Percentiles rank a stretch among this genome's conserved stretches.
phyloP scores from a whole-genome alignment of 176 grass and related monocot species.

The Musa troglodytarum region DNA sequence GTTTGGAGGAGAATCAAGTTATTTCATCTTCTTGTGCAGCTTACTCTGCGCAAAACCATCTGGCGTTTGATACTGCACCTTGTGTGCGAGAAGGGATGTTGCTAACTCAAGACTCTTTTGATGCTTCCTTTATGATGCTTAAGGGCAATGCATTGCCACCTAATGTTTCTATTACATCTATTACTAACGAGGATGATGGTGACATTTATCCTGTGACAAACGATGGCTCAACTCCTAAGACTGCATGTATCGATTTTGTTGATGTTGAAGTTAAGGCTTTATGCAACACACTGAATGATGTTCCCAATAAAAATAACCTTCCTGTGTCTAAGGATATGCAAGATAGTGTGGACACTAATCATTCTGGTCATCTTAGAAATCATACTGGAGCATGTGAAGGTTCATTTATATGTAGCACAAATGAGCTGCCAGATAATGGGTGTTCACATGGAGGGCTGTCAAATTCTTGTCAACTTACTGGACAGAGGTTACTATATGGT shows the following conservation, averaged over 20 bases:
- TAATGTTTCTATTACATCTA: conserved; percentile 27
- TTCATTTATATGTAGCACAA: conserved; percentile 20
- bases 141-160: conserved; percentile 18
- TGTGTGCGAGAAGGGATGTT: conserved; percentile 21
- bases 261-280: conserved; percentile 19
- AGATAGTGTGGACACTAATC: conserved; percentile 16
- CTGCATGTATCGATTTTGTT: conserved; percentile 23
- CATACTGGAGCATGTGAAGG: conserved; percentile 20
- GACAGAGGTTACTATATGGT: conserved; percentile 18
- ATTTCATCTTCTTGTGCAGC: conserved; percentile 43
- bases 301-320: conserved; percentile 21
- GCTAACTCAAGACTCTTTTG: conserved; percentile 32
- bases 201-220: conserved; percentile 25
- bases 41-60: conserved; percentile 30
- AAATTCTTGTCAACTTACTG: conserved; percentile 31
- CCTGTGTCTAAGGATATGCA: conserved; percentile 22
- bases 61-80: conserved; percentile 26
- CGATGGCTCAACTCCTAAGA: conserved; percentile 19
- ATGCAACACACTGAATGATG: conserved; percentile 23
- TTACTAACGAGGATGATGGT: conserved; percentile 29
- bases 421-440: conserved; percentile 31
- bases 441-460: conserved; percentile 27
- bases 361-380: conserved; percentile 19
- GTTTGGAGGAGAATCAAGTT: conserved; percentile 39
- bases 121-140: conserved; percentile 24